Evolutionary conservation across 1,284 basidiomycete species (phyloP).

Genomic region (Malassezia obtusa): DNA sequence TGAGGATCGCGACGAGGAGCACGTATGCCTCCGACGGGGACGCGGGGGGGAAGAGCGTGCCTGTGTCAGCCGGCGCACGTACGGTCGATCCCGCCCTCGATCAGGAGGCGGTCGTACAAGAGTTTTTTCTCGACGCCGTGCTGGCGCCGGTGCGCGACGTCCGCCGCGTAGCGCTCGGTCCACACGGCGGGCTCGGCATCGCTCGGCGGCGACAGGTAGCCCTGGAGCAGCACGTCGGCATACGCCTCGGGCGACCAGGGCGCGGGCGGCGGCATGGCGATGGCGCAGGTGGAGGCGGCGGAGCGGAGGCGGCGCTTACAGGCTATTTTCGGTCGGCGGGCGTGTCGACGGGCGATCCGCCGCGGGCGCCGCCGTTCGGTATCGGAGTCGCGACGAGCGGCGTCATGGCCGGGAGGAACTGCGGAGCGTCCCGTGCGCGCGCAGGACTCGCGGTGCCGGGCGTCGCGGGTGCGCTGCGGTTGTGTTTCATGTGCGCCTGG

Average conservation of each 20-base stretch:
- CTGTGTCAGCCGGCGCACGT: not conserved
- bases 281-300: not conserved
- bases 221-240: slow-evolving; percentile 9
- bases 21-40: slow-evolving; percentile 2
- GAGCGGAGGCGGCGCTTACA: too few relatives aligned
- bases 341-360: not conserved
- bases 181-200: not conserved
- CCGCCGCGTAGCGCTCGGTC: slow-evolving; percentile 5
- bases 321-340: not conserved
- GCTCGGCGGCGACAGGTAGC: slow-evolving; percentile 2
- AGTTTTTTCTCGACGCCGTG: not conserved
- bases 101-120: slow-evolving; percentile 9
- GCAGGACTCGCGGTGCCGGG: slow-evolving; percentile 39
- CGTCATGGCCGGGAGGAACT: slow-evolving; percentile 16
- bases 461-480: slow-evolving; percentile 41
- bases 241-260: slow-evolving; percentile 13
- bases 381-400: slow-evolving; percentile 17
- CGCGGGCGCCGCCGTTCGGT: not conserved
- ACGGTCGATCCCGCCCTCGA: slow-evolving; percentile 1
- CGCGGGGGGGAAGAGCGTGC: slow-evolving; percentile 11
- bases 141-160: slow-evolving; percentile 5
- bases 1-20: slow-evolving; percentile 10
- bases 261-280: not conserved
- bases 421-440: not conserved
- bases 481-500: slow-evolving; percentile 47